Percentiles rank a stretch among this genome's conserved stretches.
These are phyloP conservation scores for Solanum verrucosum DNA, from an alignment of 257 asterid genomes.

Conservation along the genomic window DNA sequence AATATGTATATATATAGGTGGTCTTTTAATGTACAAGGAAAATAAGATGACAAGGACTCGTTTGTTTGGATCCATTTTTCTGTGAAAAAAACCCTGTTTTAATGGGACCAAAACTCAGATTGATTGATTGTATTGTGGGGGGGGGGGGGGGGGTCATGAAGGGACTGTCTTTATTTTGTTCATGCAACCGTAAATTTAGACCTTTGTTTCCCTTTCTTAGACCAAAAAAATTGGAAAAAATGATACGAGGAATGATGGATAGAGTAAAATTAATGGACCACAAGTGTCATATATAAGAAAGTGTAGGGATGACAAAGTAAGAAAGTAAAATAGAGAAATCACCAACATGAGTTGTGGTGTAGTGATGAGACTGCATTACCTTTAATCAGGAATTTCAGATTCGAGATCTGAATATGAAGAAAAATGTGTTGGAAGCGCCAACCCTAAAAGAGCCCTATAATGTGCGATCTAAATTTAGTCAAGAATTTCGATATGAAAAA, in stretches of 20 bases:
- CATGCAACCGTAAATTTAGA: not conserved
- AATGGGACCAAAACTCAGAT: not conserved
- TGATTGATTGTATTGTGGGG: not conserved
- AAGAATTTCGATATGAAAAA: fast-evolving
- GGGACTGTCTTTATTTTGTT: not conserved
- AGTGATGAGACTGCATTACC: not conserved
- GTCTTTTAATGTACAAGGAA: not conserved
- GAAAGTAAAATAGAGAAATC: not conserved
- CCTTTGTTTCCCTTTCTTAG: not conserved
- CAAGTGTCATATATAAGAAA: not conserved
- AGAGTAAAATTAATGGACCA: not conserved
- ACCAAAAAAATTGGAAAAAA: not conserved
- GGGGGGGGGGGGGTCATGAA: not conserved
- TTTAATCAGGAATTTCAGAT: fast-evolving
- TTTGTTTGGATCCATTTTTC: not conserved
- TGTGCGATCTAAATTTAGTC: too few relatives aligned
- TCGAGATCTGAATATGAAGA: too few relatives aligned
- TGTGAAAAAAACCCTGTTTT: not conserved
- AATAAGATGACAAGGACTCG: not conserved
- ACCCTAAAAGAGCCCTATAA: fast-evolving
- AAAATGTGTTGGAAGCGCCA: fast-evolving
- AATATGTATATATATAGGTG: not conserved
- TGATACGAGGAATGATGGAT: not conserved
- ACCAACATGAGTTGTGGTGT: not conserved
- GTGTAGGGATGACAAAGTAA: not conserved